phyloP scores from a whole-genome alignment of 2,329 filamentous ascomycete species.

The Colletotrichum siamense region DNA sequence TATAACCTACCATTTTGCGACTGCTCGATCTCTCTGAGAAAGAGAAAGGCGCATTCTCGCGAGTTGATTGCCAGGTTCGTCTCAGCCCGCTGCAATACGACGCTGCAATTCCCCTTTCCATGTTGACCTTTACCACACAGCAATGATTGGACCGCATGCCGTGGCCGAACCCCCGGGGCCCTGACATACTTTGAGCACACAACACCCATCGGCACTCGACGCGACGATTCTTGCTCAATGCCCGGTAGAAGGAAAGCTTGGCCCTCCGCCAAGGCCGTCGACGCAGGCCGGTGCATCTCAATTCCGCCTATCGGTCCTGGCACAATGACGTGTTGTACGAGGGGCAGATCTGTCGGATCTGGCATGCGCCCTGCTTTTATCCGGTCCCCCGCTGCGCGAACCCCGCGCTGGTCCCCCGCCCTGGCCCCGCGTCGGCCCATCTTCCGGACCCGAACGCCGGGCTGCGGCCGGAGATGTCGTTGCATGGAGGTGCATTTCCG shows the following conservation, averaged over 20 bases:
- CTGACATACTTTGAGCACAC: neutral
- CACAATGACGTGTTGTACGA: neutral
- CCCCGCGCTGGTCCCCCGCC: neutral
- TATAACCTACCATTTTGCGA: neutral
- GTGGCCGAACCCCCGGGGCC: neutral
- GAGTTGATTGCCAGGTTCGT: neutral
- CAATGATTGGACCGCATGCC: neutral
- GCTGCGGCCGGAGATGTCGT: neutral
- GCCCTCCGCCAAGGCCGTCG: neutral
- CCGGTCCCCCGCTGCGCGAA: neutral
- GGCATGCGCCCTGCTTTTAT: neutral
- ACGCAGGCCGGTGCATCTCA: neutral
- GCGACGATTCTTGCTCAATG: neutral
- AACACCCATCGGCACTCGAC: neutral
- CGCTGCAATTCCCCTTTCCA: neutral
- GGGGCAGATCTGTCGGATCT: neutral
- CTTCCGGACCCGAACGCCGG: neutral
- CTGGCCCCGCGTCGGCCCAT: neutral
- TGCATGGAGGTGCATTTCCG: neutral
- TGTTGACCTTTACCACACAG: neutral
- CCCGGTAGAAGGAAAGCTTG: neutral
- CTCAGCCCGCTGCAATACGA: neutral
- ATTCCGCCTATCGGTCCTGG: slow-evolving; percentile 10
- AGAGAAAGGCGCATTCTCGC: neutral
- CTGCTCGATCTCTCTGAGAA: neutral